A percentile compares a stretch with the other conserved stretches of the same genome.
Evolutionary conservation across 371 early-diverging fungal species (phyloP).

Genomic region (Lichtheimia ramosa): DNA sequence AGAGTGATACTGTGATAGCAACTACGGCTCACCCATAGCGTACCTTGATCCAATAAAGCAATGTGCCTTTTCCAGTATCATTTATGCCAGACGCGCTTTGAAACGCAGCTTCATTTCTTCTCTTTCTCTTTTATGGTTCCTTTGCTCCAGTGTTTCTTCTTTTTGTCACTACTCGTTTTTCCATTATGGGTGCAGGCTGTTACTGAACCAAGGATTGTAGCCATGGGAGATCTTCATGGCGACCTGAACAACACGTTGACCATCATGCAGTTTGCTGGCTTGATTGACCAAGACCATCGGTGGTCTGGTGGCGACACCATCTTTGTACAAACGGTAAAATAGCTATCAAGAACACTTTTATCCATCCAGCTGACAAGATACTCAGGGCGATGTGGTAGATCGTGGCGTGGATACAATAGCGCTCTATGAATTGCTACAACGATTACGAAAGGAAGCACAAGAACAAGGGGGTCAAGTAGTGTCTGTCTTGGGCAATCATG

Average conservation of each 20-base stretch:
- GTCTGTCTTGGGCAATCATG: slow-evolving; percentile 66
- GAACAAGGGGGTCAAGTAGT: slow-evolving; percentile 61
- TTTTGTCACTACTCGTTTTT: too few species aligned
- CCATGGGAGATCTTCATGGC: slow-evolving; percentile 81
- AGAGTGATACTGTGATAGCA: too few species aligned
- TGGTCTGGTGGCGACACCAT: slow-evolving; percentile 68
- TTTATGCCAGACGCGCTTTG: too few species aligned
- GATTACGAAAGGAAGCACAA: slow-evolving; percentile 60
- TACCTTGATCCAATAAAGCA: too few species aligned
- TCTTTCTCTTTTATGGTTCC: too few species aligned
- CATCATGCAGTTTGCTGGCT: slow-evolving; percentile 62
- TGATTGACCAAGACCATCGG: slow-evolving; percentile 56
- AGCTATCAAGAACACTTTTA: not conserved
- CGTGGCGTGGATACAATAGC: slow-evolving; percentile 72
- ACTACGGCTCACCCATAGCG: too few species aligned
- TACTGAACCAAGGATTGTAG: slow-evolving; percentile 46
- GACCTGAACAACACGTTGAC: slow-evolving; percentile 57
- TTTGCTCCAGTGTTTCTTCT: too few species aligned
- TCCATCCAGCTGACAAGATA: not conserved
- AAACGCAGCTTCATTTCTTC: too few species aligned
- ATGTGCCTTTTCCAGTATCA: too few species aligned
- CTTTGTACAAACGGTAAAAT: slow-evolving; percentile 50
- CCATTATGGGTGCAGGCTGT: too few species aligned
- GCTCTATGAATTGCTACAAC: slow-evolving; percentile 60
- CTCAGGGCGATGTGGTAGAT: slow-evolving; percentile 75